A percentile compares a stretch with the other conserved stretches of the same genome.
These are phyloP conservation scores for Crotalaria pallida DNA, from an alignment of 306 rosid species.

Conservation along the genomic window DNA sequence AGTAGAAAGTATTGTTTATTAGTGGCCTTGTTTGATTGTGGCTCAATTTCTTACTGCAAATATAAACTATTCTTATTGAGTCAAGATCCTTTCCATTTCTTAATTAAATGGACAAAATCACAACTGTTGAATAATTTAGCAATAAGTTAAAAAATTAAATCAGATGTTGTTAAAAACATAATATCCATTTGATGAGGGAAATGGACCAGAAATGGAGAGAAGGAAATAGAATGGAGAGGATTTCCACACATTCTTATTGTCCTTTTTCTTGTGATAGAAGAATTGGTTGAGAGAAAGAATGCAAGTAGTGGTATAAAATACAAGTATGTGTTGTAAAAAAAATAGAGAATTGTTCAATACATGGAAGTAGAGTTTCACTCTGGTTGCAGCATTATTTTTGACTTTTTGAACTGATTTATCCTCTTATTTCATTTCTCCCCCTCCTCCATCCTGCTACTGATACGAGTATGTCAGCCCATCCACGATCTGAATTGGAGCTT, in stretches of 20 bases:
- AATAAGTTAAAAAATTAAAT: no score
- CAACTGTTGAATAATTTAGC: no score
- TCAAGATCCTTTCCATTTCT: no score
- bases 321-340: neutral
- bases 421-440: no score
- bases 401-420: neutral
- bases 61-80: neutral
- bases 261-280: neutral
- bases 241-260: neutral
- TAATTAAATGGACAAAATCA: no score
- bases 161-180: no score
- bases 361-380: neutral
- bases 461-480: neutral
- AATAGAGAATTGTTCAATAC: neutral
- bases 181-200: no score
- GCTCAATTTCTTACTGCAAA: neutral
- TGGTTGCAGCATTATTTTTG: neutral
- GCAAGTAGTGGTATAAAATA: neutral
- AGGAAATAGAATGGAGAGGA: no score
- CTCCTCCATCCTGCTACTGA: neutral
- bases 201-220: no score
- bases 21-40: neutral
- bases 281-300: neutral
- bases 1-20: neutral
- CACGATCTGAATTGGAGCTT: neutral